A percentile compares a stretch with the other conserved stretches of the same genome.
phyloP scores from a whole-genome alignment of 306 rosid species.

The Luffa acutangula region DNA sequence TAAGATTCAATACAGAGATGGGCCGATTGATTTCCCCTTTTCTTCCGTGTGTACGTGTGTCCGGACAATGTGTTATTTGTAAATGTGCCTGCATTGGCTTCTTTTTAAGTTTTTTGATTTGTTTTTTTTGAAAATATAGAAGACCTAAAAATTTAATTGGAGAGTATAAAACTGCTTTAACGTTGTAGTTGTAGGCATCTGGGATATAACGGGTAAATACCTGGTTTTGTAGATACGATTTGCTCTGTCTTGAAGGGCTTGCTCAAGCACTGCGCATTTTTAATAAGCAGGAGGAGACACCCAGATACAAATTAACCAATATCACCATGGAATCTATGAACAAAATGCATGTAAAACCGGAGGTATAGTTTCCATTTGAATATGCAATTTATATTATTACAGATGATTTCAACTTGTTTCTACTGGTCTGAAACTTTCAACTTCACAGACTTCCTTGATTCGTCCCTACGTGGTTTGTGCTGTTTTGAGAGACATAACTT shows the following conservation, averaged over 20 bases:
- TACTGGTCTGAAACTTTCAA: slow-evolving; percentile 11
- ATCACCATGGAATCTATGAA: slow-evolving; percentile 48
- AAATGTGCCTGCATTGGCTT: background rate
- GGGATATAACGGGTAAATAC: background rate
- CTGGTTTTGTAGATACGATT: slow-evolving; percentile 52
- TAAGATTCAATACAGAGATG: background rate
- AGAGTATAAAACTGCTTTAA: background rate
- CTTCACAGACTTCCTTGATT: slow-evolving; percentile 54
- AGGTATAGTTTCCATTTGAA: slow-evolving; percentile 34
- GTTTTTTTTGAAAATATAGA: background rate
- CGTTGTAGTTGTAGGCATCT: background rate
- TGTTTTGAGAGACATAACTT: slow-evolving; percentile 63
- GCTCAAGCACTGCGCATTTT: slow-evolving; percentile 76
- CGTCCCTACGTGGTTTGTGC: slow-evolving; percentile 81
- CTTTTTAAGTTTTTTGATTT: background rate
- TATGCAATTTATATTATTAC: background rate
- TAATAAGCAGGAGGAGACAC: slow-evolving; percentile 41
- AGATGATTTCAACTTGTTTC: background rate
- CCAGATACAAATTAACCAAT: slow-evolving; percentile 44
- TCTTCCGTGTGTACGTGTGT: background rate
- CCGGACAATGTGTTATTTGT: background rate
- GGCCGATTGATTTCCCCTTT: background rate
- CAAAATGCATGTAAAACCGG: slow-evolving; percentile 80
- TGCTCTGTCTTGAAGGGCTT: slow-evolving; percentile 90
- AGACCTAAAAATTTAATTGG: background rate